Percentiles rank a stretch among this genome's conserved stretches.
phyloP scores from a whole-genome alignment of 345 rosid genomes.

The Hibiscus tridactylites region DNA sequence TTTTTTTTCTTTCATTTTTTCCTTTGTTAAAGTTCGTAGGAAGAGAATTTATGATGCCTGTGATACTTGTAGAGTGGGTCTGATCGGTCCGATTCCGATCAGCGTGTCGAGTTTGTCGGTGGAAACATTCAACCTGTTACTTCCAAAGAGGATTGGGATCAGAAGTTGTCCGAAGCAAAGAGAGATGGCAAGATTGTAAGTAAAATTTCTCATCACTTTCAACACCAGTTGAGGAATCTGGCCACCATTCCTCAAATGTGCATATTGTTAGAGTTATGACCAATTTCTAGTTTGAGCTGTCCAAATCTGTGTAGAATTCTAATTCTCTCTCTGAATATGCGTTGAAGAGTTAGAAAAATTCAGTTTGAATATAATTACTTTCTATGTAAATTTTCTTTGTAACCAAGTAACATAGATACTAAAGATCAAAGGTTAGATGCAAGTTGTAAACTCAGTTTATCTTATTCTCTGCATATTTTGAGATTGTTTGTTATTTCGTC shows the following conservation, averaged over 20 bases:
- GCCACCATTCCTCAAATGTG: no score
- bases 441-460: no score
- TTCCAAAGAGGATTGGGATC: slow-evolving; percentile 65
- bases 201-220: background rate
- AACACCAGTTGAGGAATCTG: background rate
- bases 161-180: slow-evolving; percentile 64
- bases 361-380: no score
- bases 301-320: no score
- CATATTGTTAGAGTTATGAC: no score
- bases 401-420: no score
- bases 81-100: slow-evolving; percentile 29
- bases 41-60: background rate
- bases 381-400: no score
- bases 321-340: background rate
- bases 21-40: background rate
- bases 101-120: slow-evolving; percentile 42
- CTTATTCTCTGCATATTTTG: no score
- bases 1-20: background rate
- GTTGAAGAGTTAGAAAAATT: background rate
- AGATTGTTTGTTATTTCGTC: no score
- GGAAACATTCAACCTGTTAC: slow-evolving; percentile 53
- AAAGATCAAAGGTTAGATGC: no score
- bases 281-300: no score
- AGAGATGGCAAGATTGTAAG: slow-evolving; percentile 60
- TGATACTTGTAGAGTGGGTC: slow-evolving; percentile 22